These are phyloP conservation scores for Eutrema japonicum DNA, from an alignment of 345 rosid species.

Conservation along the genomic window DNA sequence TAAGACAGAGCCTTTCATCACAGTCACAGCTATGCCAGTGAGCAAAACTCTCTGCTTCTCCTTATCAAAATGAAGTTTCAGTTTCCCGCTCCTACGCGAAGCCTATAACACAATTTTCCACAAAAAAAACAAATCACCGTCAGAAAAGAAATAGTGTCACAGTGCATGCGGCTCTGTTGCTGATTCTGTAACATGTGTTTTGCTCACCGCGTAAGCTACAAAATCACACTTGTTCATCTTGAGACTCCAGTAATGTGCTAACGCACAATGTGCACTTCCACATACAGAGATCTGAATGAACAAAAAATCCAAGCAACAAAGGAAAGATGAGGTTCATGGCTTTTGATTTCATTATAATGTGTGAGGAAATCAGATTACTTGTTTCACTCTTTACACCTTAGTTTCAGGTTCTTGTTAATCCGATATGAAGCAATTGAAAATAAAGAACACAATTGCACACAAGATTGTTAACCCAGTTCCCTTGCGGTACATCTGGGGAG, in stretches of 20 bases:
- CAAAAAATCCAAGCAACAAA: not conserved
- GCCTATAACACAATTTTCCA: slow-evolving; percentile 43
- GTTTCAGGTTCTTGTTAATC: too few relatives aligned
- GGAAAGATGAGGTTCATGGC: not conserved
- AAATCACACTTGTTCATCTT: slow-evolving; percentile 59
- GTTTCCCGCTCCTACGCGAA: slow-evolving; percentile 59
- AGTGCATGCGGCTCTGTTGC: too few relatives aligned
- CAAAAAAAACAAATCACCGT: too few relatives aligned
- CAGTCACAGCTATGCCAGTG: slow-evolving; percentile 59
- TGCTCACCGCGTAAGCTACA: slow-evolving; percentile 47
- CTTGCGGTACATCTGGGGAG: too few relatives aligned
- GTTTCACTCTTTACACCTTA: too few relatives aligned
- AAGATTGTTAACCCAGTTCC: too few relatives aligned
- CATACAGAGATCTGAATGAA: slow-evolving; percentile 58
- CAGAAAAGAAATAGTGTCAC: too few relatives aligned
- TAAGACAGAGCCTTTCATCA: slow-evolving; percentile 61
- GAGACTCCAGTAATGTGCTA: slow-evolving; percentile 64
- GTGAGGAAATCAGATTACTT: too few relatives aligned
- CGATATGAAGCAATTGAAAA: too few relatives aligned
- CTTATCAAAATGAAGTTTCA: slow-evolving; percentile 55
- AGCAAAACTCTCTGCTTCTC: slow-evolving; percentile 56
- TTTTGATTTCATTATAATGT: not conserved
- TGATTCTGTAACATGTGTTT: too few relatives aligned
- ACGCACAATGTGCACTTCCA: slow-evolving; percentile 64
- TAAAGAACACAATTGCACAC: too few relatives aligned